A percentile compares a stretch with the other conserved stretches of the same genome.
Conservation (phyloP, 768 basidiomycete genomes). For the Glaciozyma martinii region DNA sequence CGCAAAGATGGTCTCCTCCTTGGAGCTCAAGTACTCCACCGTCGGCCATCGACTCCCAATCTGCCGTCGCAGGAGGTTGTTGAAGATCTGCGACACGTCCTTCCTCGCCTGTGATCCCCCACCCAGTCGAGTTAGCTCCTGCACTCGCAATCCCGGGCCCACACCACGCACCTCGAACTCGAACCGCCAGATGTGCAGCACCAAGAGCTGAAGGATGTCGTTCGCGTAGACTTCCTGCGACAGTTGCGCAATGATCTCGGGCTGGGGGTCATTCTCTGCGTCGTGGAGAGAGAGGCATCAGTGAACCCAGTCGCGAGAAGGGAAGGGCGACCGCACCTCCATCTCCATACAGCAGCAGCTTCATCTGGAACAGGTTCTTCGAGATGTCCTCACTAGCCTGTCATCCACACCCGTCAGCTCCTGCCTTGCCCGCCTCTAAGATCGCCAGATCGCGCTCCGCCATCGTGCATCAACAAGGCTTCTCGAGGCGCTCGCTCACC, state of each 20-base stretch:
- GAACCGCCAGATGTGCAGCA: constrained; percentile 71
- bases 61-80: constrained; percentile 54
- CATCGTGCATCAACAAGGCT: neutral
- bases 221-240: constrained; percentile 92
- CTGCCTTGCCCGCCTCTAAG: neutral
- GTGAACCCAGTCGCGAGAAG: neutral
- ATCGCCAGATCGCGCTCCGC: neutral
- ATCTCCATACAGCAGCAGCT: constrained; percentile 76
- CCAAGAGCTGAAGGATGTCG: constrained; percentile 70
- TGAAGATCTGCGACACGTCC: constrained; percentile 46
- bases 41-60: constrained; percentile 94
- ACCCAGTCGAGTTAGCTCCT: constrained; percentile 42
- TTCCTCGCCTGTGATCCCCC: constrained; percentile 42
- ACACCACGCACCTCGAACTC: constrained; percentile 78
- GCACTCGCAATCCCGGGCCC: constrained; percentile 59
- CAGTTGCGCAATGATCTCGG: constrained; percentile 85
- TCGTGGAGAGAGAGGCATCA: too few species aligned
- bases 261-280: constrained; percentile 58
- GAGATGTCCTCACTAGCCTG: constrained; percentile 84
- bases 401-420: neutral
- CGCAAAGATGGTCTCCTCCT: constrained; percentile 66
- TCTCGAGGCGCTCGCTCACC: constrained; percentile 46
- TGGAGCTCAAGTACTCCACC: constrained; percentile 76
- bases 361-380: constrained; percentile 83
- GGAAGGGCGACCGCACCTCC: constrained; percentile 51